Percentiles rank a stretch among this genome's conserved stretches.
Conservation (phyloP, 2,329 filamentous ascomycete species). For the Trichoderma semiorbis region DNA sequence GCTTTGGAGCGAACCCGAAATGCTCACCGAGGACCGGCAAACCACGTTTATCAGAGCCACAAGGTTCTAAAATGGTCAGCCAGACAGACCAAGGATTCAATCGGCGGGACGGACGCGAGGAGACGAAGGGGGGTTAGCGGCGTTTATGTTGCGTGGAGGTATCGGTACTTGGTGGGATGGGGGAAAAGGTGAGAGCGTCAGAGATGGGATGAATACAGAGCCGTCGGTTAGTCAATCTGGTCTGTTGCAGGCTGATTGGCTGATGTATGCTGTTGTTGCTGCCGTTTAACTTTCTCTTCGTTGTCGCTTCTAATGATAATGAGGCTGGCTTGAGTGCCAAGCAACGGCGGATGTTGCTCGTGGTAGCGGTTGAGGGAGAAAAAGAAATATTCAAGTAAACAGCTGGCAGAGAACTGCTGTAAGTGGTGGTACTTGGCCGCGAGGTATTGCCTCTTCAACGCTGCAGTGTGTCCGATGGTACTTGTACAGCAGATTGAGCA, state of each 20-base stretch:
- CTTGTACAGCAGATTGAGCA: not conserved
- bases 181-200: not conserved
- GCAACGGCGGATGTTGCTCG: not conserved
- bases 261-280: not conserved
- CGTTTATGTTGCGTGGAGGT: not conserved
- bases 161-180: not conserved
- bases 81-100: not conserved
- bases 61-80: slow-evolving; percentile 10
- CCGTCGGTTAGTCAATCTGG: not conserved
- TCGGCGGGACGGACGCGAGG: slow-evolving; percentile 9
- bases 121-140: slow-evolving; percentile 8
- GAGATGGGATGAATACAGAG: not conserved
- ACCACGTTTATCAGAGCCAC: not conserved
- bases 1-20: slow-evolving; percentile 8
- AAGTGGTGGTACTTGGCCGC: not conserved
- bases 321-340: not conserved
- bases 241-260: not conserved
- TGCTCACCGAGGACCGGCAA: slow-evolving; percentile 11
- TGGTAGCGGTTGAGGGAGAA: not conserved
- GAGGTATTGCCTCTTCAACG: not conserved
- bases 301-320: not conserved
- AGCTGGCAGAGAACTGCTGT: not conserved
- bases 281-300: not conserved
- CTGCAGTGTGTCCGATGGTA: not conserved
- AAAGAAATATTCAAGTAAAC: not conserved